Conservation (phyloP, 2,329 filamentous ascomycete genomes). For the Atkinsonella texensis region DNA sequence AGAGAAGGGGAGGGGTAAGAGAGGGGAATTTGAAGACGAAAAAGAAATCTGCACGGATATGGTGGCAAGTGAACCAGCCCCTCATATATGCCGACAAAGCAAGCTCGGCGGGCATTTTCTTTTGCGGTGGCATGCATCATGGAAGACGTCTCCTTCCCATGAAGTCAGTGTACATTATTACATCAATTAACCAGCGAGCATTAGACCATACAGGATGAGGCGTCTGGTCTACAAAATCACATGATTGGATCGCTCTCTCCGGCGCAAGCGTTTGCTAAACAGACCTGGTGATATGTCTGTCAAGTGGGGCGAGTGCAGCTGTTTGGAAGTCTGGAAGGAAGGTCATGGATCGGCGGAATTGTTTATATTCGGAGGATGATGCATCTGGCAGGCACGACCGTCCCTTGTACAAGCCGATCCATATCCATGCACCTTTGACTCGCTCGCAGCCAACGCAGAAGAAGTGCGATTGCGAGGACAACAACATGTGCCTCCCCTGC, state of each 20-base stretch:
- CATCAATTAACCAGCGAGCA: conserved; percentile 30
- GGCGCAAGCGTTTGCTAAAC: background rate
- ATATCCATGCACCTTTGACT: background rate
- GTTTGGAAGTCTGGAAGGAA: background rate
- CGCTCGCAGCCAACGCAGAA: no score
- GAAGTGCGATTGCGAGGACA: background rate
- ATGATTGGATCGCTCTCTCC: conserved; percentile 6
- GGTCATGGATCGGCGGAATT: no score
- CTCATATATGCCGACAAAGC: conserved; percentile 21
- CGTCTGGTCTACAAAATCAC: conserved; percentile 21
- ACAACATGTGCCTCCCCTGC: conserved; percentile 41
- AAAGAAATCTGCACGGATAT: conserved; percentile 1
- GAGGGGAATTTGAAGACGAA: conserved; percentile 1
- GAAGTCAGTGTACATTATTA: conserved; percentile 41
- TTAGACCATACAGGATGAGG: conserved; percentile 30
- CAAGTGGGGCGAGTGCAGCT: background rate
- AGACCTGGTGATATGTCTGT: background rate
- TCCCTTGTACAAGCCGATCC: background rate
- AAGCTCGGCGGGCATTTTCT: conserved; percentile 11
- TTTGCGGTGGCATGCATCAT: conserved; percentile 7
- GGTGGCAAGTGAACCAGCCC: background rate
- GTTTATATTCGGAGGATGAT: background rate
- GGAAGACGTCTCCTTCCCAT: conserved; percentile 40
- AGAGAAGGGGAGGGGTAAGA: conserved; percentile 7
- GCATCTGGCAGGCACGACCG: background rate